Evolutionary conservation across 306 rosid genomes (phyloP), one percentile per base, ranked within the genome.

Genomic region (Delonix regia): DNA sequence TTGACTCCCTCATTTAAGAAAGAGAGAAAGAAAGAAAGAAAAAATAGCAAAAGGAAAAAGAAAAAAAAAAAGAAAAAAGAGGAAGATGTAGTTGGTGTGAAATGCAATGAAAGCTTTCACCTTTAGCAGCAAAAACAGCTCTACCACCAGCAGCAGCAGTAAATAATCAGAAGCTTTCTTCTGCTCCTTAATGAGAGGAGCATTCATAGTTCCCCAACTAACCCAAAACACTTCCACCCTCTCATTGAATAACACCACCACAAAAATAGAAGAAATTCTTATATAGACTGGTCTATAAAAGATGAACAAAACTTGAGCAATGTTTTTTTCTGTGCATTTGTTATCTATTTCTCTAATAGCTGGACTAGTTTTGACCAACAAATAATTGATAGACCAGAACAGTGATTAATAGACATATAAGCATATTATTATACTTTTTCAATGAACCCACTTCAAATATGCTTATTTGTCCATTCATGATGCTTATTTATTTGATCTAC

Each of bases 131-230:
- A 77, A 79, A 85, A 83, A 83, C 71, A 71, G 65, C 72, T 74
- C 81, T 75, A 83, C 71, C 79, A 77, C 76, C 59, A 78, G 80
- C 77, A 75, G 86, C 48, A 81, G 91, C 75, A 89, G 96, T 85
- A 91, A 91, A 89, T 91, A 90, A 84, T 70, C 81, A 70, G 79
- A 61, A 49, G 30, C 76, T 74, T 84, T 44, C 49, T 49, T 49
- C 82, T 82, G 86, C 75, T 69, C 73, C 15, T 87, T 87, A 89
- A 89, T 89, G 92, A 86, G 85, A 69, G 78, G 78, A 42, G 90
- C 93, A 89, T 91, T 93, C 84, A 91, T 84, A 87, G 80, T 38
- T 88, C 77, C 82, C 79, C 93, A 92, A 88, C 98, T 36, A 93
- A 91, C 97, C 62, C 71, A 67, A 69, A 41, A 63, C 19, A 71